phyloP scores from a whole-genome alignment of 345 rosid genomes.

The Microcos paniculata region DNA sequence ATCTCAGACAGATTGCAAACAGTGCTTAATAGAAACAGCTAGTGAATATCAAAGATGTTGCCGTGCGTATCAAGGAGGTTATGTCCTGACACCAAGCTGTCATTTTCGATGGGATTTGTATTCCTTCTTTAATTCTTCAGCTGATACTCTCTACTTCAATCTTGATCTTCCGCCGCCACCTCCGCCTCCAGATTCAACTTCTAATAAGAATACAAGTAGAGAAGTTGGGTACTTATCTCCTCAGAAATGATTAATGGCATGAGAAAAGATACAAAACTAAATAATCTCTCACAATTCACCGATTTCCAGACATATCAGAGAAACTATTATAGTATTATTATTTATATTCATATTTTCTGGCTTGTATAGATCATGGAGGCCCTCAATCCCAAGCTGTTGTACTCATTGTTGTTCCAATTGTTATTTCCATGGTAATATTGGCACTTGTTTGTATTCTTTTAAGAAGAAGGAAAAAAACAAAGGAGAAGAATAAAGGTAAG shows the following conservation, averaged over 20 bases:
- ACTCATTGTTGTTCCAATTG: too few relatives aligned
- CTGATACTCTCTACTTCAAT: neutral
- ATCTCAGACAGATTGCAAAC: constrained; percentile 27
- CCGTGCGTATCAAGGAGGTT: constrained; percentile 39
- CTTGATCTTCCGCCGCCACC: too few relatives aligned
- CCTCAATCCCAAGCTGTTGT: too few relatives aligned
- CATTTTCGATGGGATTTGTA: constrained; percentile 44
- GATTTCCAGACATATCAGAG: neutral
- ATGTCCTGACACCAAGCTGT: constrained; percentile 39
- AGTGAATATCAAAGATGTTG: constrained; percentile 19
- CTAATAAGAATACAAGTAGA: neutral
- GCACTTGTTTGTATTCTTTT: too few relatives aligned
- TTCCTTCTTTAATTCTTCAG: constrained; percentile 27
- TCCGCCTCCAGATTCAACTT: constrained; percentile 11
- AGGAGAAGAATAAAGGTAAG: too few relatives aligned
- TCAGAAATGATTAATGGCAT: neutral
- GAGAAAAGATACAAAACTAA: constrained; percentile 21
- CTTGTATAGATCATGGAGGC: too few relatives aligned
- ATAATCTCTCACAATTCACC: neutral
- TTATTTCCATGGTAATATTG: too few relatives aligned
- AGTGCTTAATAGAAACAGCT: constrained; percentile 26
- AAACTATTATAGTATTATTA: too few relatives aligned
- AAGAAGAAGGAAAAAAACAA: too few relatives aligned
- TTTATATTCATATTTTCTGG: too few relatives aligned
- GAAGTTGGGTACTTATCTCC: too few relatives aligned